phyloP scores from a whole-genome alignment of 2,329 filamentous ascomycete genomes.

The Talaromyces sp. region DNA sequence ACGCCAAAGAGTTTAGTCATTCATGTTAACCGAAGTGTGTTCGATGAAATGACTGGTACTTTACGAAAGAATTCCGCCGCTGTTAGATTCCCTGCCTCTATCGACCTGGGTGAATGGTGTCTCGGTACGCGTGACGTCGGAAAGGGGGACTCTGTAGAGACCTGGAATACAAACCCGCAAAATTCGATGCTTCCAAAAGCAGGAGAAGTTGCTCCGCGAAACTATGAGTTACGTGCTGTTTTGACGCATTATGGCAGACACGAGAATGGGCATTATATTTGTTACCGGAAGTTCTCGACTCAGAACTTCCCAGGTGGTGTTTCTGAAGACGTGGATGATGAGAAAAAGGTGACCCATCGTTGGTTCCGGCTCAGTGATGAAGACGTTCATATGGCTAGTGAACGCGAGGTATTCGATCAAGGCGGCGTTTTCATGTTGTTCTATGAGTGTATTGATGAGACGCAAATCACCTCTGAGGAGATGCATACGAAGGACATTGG shows the following conservation, averaged over 20 bases:
- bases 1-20: slow-evolving; percentile 76
- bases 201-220: slow-evolving; percentile 47
- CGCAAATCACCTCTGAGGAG: neutral
- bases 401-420: slow-evolving; percentile 69
- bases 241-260: slow-evolving; percentile 88
- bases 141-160: slow-evolving; percentile 51
- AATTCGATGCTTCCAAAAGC: slow-evolving; percentile 69
- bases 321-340: slow-evolving; percentile 32
- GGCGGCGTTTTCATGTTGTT: slow-evolving; percentile 95
- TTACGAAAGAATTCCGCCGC: slow-evolving; percentile 79
- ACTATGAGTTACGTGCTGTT: slow-evolving; percentile 77
- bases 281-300: slow-evolving; percentile 69
- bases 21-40: slow-evolving; percentile 88
- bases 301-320: slow-evolving; percentile 33
- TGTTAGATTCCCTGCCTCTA: slow-evolving; percentile 68
- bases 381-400: slow-evolving; percentile 69
- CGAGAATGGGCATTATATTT: slow-evolving; percentile 94
- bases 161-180: slow-evolving; percentile 67
- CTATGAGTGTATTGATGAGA: slow-evolving; percentile 69
- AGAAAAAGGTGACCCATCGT: slow-evolving; percentile 46
- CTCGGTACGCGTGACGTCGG: slow-evolving; percentile 56
- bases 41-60: slow-evolving; percentile 75
- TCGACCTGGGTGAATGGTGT: slow-evolving; percentile 84
- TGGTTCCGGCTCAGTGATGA: slow-evolving; percentile 96
- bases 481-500: neutral